phyloP scores from a whole-genome alignment of 1,284 basidiomycete species.

The Tranzscheliella williamsii region DNA sequence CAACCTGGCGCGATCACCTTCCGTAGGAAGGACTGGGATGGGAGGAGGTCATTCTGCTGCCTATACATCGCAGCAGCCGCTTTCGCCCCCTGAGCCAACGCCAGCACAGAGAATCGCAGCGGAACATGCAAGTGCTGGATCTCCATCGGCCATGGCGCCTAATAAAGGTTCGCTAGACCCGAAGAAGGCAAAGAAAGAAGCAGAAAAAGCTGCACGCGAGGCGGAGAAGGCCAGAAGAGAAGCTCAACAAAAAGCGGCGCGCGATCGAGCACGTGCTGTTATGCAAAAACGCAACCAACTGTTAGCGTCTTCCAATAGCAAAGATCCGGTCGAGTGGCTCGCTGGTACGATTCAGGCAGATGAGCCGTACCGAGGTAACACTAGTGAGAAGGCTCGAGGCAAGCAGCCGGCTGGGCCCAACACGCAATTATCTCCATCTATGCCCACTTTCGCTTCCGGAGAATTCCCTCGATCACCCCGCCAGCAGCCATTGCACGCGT shows the following conservation, averaged over 20 bases:
- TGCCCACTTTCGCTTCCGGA: constrained; percentile 27
- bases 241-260: constrained; percentile 70
- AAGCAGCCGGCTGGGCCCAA: constrained; percentile 43
- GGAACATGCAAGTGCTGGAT: constrained; percentile 22
- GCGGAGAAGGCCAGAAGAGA: constrained; percentile 81
- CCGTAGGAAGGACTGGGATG: background rate
- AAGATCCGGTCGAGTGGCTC: constrained; percentile 56
- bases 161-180: constrained; percentile 67
- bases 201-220: constrained; percentile 78
- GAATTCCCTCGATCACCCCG: constrained; percentile 35
- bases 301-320: constrained; percentile 41
- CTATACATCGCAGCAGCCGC: constrained; percentile 4
- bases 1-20: background rate
- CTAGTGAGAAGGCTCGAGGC: constrained; percentile 49
- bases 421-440: constrained; percentile 32
- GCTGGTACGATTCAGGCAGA: constrained; percentile 22
- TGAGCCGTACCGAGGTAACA: constrained; percentile 15
- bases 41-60: background rate
- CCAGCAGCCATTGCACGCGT: constrained; percentile 15
- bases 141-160: constrained; percentile 61
- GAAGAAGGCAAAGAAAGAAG: constrained; percentile 88
- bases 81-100: constrained; percentile 17
- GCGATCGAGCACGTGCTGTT: constrained; percentile 89
- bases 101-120: constrained; percentile 41
- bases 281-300: constrained; percentile 76